A percentile compares a stretch with the other conserved stretches of the same genome.
Evolutionary conservation across 2,329 filamentous ascomycete genomes (phyloP).

Genomic region (Venturia aucupariae): DNA sequence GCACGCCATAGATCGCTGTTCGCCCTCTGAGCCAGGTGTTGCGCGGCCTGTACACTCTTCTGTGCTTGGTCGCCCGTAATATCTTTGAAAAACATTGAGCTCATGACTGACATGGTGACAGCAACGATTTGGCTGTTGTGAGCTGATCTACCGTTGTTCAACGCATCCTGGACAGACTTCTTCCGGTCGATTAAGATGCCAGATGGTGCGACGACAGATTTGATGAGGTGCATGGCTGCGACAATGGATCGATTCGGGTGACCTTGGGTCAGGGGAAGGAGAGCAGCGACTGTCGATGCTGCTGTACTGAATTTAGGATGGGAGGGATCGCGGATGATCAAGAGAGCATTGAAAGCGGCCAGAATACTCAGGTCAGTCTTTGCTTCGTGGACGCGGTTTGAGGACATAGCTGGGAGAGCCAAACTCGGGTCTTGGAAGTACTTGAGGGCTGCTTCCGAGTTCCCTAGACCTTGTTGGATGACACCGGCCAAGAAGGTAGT

Average conservation of each 20-base stretch:
- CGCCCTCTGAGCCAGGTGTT: conserved; percentile 47
- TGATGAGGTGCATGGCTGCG: conserved; percentile 67
- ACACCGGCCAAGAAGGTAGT: conserved; percentile 65
- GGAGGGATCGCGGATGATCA: conserved; percentile 34
- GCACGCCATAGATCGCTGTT: conserved; percentile 34
- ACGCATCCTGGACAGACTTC: conserved; percentile 67
- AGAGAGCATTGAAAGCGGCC: conserved; percentile 38
- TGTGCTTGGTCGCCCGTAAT: conserved; percentile 58
- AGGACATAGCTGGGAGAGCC: conserved; percentile 33
- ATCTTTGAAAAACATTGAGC: conserved; percentile 69
- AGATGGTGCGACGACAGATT: conserved; percentile 54
- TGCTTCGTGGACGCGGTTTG: conserved; percentile 19
- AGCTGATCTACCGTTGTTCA: conserved; percentile 59
- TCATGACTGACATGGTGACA: conserved; percentile 79
- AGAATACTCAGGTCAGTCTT: conserved; percentile 37
- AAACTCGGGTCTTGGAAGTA: conserved; percentile 58
- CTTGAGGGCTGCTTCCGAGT: conserved; percentile 57
- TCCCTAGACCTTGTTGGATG: conserved; percentile 67
- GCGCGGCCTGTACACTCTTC: conserved; percentile 39
- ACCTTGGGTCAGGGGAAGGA: conserved; percentile 58
- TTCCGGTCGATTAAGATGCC: conserved; percentile 61
- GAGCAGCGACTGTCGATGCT: conserved; percentile 50
- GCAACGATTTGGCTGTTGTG: conserved; percentile 72
- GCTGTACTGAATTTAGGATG: conserved; percentile 43
- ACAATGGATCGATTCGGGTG: conserved; percentile 68